Evolutionary conservation across 495 filamentous ascomycete genomes (phyloP).

Genomic region (Aspergillus baeticus): DNA sequence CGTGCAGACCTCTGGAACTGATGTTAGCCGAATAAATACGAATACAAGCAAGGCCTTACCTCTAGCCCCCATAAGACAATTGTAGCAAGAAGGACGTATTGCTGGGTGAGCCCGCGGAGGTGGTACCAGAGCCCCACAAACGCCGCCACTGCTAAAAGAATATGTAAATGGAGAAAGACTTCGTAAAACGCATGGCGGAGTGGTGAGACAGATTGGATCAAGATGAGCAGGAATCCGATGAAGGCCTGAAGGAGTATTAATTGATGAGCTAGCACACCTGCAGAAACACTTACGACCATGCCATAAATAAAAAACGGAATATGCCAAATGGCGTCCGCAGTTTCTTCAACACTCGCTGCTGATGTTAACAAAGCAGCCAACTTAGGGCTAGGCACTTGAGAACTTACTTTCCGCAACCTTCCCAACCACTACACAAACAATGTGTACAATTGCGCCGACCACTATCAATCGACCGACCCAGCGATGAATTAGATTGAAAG

Average conservation of each 20-base stretch:
- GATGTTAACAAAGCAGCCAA: neutral
- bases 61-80: conserved; percentile 43
- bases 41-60: conserved; percentile 30
- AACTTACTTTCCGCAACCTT: conserved; percentile 29
- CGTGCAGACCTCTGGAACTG: conserved; percentile 57
- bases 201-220: conserved; percentile 50
- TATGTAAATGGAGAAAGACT: conserved; percentile 55
- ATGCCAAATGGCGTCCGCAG: conserved; percentile 32
- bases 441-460: conserved; percentile 35
- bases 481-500: conserved; percentile 47
- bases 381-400: neutral
- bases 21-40: conserved; percentile 41
- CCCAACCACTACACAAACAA: conserved; percentile 32
- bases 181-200: conserved; percentile 60
- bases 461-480: conserved; percentile 43
- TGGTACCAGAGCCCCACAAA: conserved; percentile 57
- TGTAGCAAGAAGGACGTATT: conserved; percentile 37
- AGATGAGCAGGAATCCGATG: conserved; percentile 46
- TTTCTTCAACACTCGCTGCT: conserved; percentile 17
- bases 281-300: conserved; percentile 29
- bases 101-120: conserved; percentile 42
- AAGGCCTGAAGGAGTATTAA: conserved; percentile 28
- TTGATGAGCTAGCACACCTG: neutral
- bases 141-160: conserved; percentile 45
- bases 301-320: conserved; percentile 36